phyloP scores from a whole-genome alignment of 805 yeast genomes.

The Saturnispora sekii region DNA sequence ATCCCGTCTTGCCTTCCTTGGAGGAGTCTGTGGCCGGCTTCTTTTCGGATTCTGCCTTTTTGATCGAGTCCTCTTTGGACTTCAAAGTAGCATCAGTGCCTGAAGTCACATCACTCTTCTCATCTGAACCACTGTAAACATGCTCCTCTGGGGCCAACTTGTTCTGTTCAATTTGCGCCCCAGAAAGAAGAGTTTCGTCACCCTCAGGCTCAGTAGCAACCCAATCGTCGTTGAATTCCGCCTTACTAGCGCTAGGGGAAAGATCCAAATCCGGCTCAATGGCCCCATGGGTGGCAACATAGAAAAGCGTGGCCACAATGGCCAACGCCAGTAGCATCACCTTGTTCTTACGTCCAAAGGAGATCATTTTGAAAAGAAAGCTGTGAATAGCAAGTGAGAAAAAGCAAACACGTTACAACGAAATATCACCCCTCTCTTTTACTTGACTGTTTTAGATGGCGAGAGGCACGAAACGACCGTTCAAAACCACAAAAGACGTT shows the following conservation, averaged over 20 bases:
- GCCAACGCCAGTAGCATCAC: conserved; percentile 9
- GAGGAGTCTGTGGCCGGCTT: background rate
- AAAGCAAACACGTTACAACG: background rate
- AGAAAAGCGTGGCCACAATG: conserved; percentile 4
- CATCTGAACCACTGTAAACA: conserved; percentile 1
- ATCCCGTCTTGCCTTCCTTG: background rate
- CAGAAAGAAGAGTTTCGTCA: conserved; percentile 11
- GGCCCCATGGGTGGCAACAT: background rate
- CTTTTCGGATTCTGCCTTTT: conserved; percentile 6
- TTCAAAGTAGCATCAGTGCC: conserved; percentile 15
- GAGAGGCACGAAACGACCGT: background rate
- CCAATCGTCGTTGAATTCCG: conserved; percentile 8
- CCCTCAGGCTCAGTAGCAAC: conserved; percentile 3
- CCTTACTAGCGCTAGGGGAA: conserved; percentile 2
- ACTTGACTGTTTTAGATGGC: background rate
- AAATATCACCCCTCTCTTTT: too few relatives aligned
- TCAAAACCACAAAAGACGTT: conserved; percentile 23
- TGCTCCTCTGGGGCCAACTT: conserved; percentile 8
- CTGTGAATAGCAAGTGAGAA: background rate
- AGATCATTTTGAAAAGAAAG: conserved; percentile 6
- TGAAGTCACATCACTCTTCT: conserved; percentile 8
- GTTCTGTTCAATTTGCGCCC: conserved; percentile 13
- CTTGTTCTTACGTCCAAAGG: conserved; percentile 11
- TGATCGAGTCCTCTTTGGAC: conserved; percentile 8
- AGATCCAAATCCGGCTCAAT: background rate